phyloP scores from a whole-genome alignment of 202 grass and related monocot genomes.

The Eragrostis tef region DNA sequence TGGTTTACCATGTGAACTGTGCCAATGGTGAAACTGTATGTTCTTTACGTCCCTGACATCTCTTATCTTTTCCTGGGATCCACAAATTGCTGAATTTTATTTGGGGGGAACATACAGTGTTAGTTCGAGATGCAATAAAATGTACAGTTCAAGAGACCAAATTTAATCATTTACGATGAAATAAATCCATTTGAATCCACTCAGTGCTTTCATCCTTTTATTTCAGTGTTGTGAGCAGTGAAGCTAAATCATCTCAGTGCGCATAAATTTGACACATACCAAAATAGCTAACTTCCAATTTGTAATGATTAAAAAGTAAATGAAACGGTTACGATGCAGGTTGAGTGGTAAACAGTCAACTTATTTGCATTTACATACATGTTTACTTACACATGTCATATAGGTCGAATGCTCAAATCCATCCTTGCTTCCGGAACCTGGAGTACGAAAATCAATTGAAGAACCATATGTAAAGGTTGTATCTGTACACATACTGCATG shows the following conservation, averaged over 20 bases:
- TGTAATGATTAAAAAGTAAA: background rate
- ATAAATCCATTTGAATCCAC: slow-evolving; percentile 27
- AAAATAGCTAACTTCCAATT: slow-evolving; percentile 3
- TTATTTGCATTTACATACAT: slow-evolving; percentile 50
- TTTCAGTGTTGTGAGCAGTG: background rate
- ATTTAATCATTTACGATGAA: slow-evolving; percentile 5
- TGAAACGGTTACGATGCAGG: background rate
- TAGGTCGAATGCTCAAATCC: slow-evolving; percentile 97
- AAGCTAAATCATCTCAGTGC: slow-evolving; percentile 26
- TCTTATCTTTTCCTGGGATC: slow-evolving; percentile 1
- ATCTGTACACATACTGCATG: slow-evolving; percentile 35
- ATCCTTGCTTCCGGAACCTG: slow-evolving; percentile 90
- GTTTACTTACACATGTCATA: slow-evolving; percentile 44
- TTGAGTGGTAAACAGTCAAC: slow-evolving; percentile 26
- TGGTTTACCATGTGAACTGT: slow-evolving; percentile 90
- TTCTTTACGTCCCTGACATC: slow-evolving; percentile 27
- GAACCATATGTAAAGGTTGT: slow-evolving; percentile 94
- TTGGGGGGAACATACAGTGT: background rate
- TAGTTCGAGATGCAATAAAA: background rate
- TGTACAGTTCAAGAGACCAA: slow-evolving; percentile 8
- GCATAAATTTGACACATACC: slow-evolving; percentile 14
- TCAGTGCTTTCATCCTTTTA: slow-evolving; percentile 29
- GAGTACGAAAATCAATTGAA: slow-evolving; percentile 81
- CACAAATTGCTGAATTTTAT: slow-evolving; percentile 10
- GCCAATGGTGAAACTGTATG: slow-evolving; percentile 77